phyloP scores from a whole-genome alignment of 768 basidiomycete species.

The Kwoniella sp. region DNA sequence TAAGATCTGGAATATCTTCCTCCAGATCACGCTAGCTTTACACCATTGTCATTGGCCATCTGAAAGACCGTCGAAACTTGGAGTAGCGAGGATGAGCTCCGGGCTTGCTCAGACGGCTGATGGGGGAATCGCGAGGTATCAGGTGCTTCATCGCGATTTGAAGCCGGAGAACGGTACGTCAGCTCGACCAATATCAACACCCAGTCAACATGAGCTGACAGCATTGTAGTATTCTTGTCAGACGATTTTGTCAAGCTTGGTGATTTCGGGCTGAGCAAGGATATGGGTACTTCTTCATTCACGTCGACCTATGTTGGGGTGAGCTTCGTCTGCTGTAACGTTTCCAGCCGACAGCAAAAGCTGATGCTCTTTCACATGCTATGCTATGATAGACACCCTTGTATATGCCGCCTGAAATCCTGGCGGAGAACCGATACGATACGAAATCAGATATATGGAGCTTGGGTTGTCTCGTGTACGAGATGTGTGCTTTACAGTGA shows the following conservation, averaged over 20 bases:
- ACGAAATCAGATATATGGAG: conserved; percentile 99
- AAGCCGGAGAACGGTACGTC: conserved; percentile 88
- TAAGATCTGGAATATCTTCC: conserved; percentile 91
- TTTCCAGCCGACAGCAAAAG: conserved; percentile 12
- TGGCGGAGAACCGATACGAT: conserved; percentile 96
- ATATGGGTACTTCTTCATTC: conserved; percentile 81
- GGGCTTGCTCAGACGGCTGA: conserved; percentile 35
- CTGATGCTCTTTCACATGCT: no score
- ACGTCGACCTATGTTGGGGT: conserved; percentile 98
- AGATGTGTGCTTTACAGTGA: conserved; percentile 83
- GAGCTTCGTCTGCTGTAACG: conserved; percentile 50
- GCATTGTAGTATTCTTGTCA: conserved; percentile 71
- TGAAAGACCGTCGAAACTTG: conserved; percentile 43
- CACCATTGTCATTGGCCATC: conserved; percentile 89
- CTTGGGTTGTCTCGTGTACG: conserved; percentile 92
- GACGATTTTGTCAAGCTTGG: conserved; percentile 92
- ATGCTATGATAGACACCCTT: conserved; percentile 82
- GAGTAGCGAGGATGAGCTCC: conserved; percentile 26
- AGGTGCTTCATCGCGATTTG: conserved; percentile 86
- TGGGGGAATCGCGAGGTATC: conserved; percentile 45
- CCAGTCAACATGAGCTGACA: conserved; percentile 9
- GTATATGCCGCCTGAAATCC: conserved; percentile 98
- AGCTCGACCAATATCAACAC: conserved; percentile 9
- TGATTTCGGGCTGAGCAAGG: conserved; percentile 94
- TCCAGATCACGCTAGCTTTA: conserved; percentile 85